Evolutionary conservation across 768 basidiomycete species (phyloP), one percentile per base, ranked within the genome.

Genomic region (Leccinum fibrillosum): DNA sequence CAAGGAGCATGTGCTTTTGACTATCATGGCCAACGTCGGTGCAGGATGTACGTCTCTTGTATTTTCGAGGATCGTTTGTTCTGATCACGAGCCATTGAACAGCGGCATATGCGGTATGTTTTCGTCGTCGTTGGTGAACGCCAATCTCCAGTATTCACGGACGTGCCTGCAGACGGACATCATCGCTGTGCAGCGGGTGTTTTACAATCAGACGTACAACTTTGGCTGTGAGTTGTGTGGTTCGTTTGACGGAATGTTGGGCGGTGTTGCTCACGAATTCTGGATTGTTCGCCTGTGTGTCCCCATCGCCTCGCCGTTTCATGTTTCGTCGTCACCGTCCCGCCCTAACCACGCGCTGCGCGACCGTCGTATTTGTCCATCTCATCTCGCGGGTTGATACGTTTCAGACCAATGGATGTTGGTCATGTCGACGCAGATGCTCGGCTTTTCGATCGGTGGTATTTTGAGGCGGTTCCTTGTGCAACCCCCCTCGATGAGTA

Each of bases 1-100:
- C 70, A 90, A 92, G 74, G 90, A 82, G 57, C 82, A 82, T 58
- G 84, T 86, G 0, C 70, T 91, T 23, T 80, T 89, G 53, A 88
- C 84, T 1, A 83, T 90, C 62, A 88, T 89, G 73, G 84, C 86
- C 2, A 78, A 79, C 52, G 77, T 80, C 17, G 76, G 73, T 17
- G 62, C 58, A 17, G 15, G 49, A 34, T 60, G 71, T 72, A 53
- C 45, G 71, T 73, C 17, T 12, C 4, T 39, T n/a, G 39, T n/a
- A n/a, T 39, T 39, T 10, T 15, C n/a, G 39, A 10, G 8, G 17
- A 34, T n/a, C n/a, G n/a, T 13, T 26, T 37, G 0, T 49, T 3
- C 23, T 6, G 1, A 19, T 25, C 2, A 17, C 2, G 35, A 37
- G 35, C 9, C n/a, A 7, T 7, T 12, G 12, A 39, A 61, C 48